Evolutionary conservation across 306 rosid species (phyloP), one percentile per base, ranked within the genome.

Genomic region (Biancaea sappan): DNA sequence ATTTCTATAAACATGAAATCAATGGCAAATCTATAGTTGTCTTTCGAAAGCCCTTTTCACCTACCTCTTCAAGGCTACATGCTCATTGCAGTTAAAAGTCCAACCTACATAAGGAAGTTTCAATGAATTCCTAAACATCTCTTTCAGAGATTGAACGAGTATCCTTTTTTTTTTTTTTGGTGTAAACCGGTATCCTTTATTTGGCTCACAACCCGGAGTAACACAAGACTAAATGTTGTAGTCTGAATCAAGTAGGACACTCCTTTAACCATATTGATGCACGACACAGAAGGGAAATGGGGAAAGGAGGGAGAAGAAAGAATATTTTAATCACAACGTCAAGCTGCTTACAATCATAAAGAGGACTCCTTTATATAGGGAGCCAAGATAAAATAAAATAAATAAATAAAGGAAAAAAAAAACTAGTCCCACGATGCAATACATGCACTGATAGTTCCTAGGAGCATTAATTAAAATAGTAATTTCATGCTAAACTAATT

Each of bases 221-320:
- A 41, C 2, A 28, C 66, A 46, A 32, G n/a, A 57, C 43, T 24
- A 24, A 58, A 58, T 51, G 43, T 37, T 66, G 71, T 29, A 73
- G 56, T 47, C 14, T 25, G 40, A 47, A 57, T 37, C 25, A 73
- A 66, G 75, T 15, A 18, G 19, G 66, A 24, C 2, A 73, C 8
- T 38, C 52, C 66, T 29, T 59, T 43, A 79, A 73, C 51, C 58
- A 58, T 29, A 58, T 48, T 26, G n/a, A n/a, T n/a, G n/a, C n/a
- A n/a, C n/a, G n/a, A n/a, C n/a, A n/a, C n/a, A n/a, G n/a, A n/a
- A n/a, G n/a, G n/a, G n/a, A n/a, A n/a, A n/a, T n/a, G n/a, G n/a
- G n/a, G n/a, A n/a, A n/a, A n/a, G n/a, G n/a, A n/a, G n/a, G n/a
- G n/a, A n/a, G n/a, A n/a, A n/a, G n/a, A n/a, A n/a, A n/a, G n/a